A percentile compares a stretch with the other conserved stretches of the same genome.
Evolutionary conservation across 805 yeast species (phyloP).

Genomic region (Priceomyces castillae): DNA sequence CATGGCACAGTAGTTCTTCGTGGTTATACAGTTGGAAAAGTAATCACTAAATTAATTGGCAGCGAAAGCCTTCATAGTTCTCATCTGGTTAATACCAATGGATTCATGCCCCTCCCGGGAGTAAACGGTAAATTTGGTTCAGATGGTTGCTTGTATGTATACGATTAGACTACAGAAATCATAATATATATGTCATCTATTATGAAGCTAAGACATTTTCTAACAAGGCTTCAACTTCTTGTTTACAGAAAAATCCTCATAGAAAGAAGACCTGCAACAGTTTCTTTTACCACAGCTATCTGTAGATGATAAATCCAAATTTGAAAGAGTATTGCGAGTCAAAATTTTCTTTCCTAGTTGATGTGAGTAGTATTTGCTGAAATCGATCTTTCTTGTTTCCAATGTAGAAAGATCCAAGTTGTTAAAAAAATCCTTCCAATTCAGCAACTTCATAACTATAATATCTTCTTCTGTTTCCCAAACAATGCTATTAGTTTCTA

Average conservation of each 20-base stretch:
- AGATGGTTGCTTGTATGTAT: slow-evolving; percentile 69
- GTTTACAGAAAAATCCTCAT: not conserved
- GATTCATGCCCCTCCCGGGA: slow-evolving; percentile 44
- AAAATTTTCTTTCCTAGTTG: slow-evolving; percentile 31
- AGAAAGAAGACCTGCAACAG: not conserved
- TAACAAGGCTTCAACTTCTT: slow-evolving; percentile 6
- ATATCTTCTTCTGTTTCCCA: slow-evolving; percentile 23
- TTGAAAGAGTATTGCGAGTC: slow-evolving; percentile 4
- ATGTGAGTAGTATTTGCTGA: slow-evolving; percentile 24
- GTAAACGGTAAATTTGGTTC: slow-evolving; percentile 60
- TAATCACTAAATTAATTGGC: slow-evolving; percentile 17
- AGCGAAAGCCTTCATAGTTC: not conserved
- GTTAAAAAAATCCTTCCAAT: slow-evolving; percentile 28
- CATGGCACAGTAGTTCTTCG: slow-evolving; percentile 55
- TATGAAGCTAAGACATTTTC: not conserved
- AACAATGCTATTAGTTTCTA: slow-evolving; percentile 20
- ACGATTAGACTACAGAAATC: slow-evolving; percentile 2
- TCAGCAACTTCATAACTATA: slow-evolving; percentile 21
- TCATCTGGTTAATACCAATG: slow-evolving; percentile 18
- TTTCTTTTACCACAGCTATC: not conserved
- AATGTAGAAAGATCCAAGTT: slow-evolving; percentile 22
- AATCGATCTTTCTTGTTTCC: slow-evolving; percentile 23
- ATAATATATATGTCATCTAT: not conserved
- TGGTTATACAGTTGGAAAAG: slow-evolving; percentile 66
- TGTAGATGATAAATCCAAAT: not conserved